Percentiles rank a stretch among this genome's conserved stretches.
Evolutionary conservation across 2,329 filamentous ascomycete species (phyloP).

Genomic region (Ceratocystis colombiana): DNA sequence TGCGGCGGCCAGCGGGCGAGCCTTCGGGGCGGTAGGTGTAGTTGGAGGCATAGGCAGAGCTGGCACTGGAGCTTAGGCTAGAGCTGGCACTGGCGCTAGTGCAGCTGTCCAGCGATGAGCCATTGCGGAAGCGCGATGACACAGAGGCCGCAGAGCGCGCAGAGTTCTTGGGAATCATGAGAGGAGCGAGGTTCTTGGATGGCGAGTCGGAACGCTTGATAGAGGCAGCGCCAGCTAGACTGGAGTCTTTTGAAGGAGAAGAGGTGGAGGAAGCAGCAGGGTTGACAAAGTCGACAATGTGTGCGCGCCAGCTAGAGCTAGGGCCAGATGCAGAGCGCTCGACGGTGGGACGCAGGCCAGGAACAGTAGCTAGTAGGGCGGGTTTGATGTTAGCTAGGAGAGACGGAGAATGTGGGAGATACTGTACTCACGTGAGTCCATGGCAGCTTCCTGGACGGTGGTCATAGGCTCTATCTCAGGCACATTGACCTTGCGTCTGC

Average conservation of each 20-base stretch:
- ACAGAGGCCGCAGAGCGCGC: constrained; percentile 13
- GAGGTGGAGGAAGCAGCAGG: constrained; percentile 7
- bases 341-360: constrained; percentile 53
- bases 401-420: not conserved
- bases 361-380: constrained; percentile 49
- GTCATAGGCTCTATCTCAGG: constrained; percentile 58
- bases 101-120: constrained; percentile 20
- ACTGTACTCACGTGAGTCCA: constrained; percentile 56
- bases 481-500: constrained; percentile 54
- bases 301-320: constrained; percentile 8
- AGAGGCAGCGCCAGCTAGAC: not conserved
- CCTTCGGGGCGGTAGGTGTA: constrained; percentile 15
- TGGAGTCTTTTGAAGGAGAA: not conserved
- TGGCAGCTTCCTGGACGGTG: constrained; percentile 54
- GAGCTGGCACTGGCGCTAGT: not conserved
- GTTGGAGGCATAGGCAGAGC: constrained; percentile 2
- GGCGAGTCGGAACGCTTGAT: constrained; percentile 20
- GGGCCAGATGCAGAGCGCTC: constrained; percentile 49
- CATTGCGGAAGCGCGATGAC: constrained; percentile 22
- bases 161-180: constrained; percentile 22
- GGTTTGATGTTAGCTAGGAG: constrained; percentile 11
- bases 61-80: not conserved
- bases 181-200: constrained; percentile 17
- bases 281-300: constrained; percentile 21
- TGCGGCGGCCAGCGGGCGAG: constrained; percentile 12